Conservation (phyloP, 805 yeast genomes). For the Vanderwaltozyma tropicalis region DNA sequence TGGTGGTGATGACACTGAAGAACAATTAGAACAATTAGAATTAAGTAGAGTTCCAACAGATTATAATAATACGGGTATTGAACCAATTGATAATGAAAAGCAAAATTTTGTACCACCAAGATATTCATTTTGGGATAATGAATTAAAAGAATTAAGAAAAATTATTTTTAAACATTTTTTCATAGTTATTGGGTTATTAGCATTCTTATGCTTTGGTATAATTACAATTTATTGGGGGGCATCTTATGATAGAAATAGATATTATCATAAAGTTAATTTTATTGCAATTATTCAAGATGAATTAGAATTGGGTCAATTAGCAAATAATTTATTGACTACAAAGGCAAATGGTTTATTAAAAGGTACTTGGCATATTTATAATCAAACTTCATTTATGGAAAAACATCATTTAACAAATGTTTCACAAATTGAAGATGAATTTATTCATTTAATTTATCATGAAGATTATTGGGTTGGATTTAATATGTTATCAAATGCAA, state of each 20-base stretch:
- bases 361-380: constrained; percentile 27
- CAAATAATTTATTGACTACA: constrained; percentile 2
- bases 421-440: constrained; percentile 26
- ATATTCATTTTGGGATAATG: constrained; percentile 1
- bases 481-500: constrained; percentile 41
- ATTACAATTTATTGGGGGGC: constrained; percentile 31
- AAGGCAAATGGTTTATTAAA: neutral
- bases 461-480: constrained; percentile 57
- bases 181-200: constrained; percentile 8
- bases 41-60: neutral
- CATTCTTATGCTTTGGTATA: constrained; percentile 14
- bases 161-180: neutral
- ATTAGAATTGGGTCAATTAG: neutral
- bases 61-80: neutral
- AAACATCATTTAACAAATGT: constrained; percentile 11
- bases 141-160: neutral
- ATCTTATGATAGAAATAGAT: constrained; percentile 20
- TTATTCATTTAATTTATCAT: constrained; percentile 38
- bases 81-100: neutral
- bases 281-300: constrained; percentile 30
- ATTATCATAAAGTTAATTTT: constrained; percentile 18
- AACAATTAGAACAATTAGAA: neutral
- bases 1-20: neutral
- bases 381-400: constrained; percentile 17
- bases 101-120: neutral